These are phyloP conservation scores for Mycena galericulata DNA, from an alignment of 768 basidiomycete species.

Conservation along the genomic window DNA sequence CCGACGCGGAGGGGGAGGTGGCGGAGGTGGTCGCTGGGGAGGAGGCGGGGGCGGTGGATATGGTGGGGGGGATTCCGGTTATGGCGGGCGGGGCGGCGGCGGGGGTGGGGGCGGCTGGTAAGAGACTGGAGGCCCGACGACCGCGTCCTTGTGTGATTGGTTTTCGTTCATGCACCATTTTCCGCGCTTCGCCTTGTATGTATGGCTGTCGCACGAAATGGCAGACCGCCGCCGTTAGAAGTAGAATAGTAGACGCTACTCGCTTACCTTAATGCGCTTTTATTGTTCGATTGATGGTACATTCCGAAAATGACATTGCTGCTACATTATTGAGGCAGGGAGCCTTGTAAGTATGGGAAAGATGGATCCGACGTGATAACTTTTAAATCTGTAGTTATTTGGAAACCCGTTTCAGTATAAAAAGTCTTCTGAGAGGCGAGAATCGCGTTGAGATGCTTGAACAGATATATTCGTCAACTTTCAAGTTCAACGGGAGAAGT, in stretches of 20 bases:
- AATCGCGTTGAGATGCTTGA: no score
- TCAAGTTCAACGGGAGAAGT: no score
- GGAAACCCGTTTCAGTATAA: no score
- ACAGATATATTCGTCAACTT: no score
- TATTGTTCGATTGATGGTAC: no score
- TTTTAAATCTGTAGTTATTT: no score
- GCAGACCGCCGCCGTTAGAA: constrained; percentile 14
- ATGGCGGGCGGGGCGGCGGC: constrained; percentile 42
- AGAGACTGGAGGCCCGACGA: not conserved
- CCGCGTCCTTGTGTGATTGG: not conserved
- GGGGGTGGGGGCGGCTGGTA: constrained; percentile 47
- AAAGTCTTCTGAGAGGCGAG: no score
- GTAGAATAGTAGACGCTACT: constrained; percentile 22
- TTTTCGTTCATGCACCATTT: constrained; percentile 6
- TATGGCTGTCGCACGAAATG: constrained; percentile 33
- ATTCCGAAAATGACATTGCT: no score
- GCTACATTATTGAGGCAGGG: no score
- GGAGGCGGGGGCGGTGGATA: constrained; percentile 59
- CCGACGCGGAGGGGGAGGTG: constrained; percentile 56
- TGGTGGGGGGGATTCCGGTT: constrained; percentile 57
- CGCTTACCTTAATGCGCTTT: constrained; percentile 23
- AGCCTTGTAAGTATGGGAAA: no score
- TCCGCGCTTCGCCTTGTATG: constrained; percentile 26
- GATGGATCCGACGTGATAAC: no score
- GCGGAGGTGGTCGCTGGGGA: constrained; percentile 57